Base-by-base conservation (phyloP, 768 basidiomycete genomes). In the Leccinum pellstonianum region DNA sequence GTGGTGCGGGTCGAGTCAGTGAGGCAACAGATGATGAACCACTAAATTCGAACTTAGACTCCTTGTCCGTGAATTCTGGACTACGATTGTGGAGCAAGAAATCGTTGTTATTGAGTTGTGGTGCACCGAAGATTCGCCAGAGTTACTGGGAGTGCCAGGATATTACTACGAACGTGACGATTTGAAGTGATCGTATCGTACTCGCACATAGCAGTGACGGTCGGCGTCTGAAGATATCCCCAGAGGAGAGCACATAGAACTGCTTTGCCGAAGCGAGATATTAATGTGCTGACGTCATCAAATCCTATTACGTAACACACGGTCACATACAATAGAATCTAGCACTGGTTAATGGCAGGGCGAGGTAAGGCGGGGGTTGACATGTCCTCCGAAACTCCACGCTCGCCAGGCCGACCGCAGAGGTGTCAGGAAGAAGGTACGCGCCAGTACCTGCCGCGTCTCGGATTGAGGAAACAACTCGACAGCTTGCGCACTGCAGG, bases 401-500 rank as follows among this genome's bases (percentile, higher is more conserved):
- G 14, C 57, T 46, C 29, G 14, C 58, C 19, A n/a, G 9, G 38
- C 23, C 49, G 1, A 43, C 52, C 57, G 3, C 68, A 65, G 15
- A 58, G 3, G 1, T 71, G 70, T 48, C 70, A 72, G 49, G 56
- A 55, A 10, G 38, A 46, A 46, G 43, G 43, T 46, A 46, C 43
- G 43, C 10, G 43, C 43, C 43, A 11, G 43, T 19, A 19, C n/a
- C n/a, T 19, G 43, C 10, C 10, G 43, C 10, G 43, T 46, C 19
- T 11, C 43, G 11, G 10, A 5, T 19, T 46, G 19, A 46, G 43
- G 19, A 46, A 19, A 19, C n/a, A 19, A 19, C n/a, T 6, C 43
- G 43, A 19, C 64, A 90, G 88, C 88, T 0, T 90, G 88, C 66
- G 70, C 76, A 21, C 74, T 90, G 3, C 88, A 90, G 48, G 57